Conservation (phyloP, 208 protist species). For the Acanthamoeba sp. region DNA sequence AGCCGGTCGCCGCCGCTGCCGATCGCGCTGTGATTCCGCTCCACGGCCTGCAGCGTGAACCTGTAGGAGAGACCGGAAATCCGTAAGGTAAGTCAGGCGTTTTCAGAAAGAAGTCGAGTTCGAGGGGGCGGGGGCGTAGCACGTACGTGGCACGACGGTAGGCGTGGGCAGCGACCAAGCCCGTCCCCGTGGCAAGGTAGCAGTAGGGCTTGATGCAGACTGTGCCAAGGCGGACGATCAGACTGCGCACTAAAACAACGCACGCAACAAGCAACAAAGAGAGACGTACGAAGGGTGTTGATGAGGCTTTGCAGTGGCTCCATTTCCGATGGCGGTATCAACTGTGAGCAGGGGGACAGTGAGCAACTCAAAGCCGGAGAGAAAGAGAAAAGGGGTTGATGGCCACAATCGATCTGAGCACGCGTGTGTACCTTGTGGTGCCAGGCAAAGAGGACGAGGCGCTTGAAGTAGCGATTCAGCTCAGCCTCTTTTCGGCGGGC, state of each 20-base stretch:
- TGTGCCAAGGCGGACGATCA: not conserved
- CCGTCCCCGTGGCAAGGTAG: slow-evolving; percentile 60
- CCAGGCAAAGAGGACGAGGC: slow-evolving; percentile 91
- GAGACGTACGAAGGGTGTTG: slow-evolving; percentile 43
- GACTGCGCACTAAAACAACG: not conserved
- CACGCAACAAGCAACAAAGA: not conserved
- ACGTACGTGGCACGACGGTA: slow-evolving; percentile 39
- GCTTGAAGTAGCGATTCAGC: slow-evolving; percentile 66
- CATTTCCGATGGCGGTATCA: slow-evolving; percentile 82
- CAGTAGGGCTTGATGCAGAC: slow-evolving; percentile 66
- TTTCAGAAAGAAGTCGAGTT: too few relatives aligned
- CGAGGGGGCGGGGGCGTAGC: not conserved
- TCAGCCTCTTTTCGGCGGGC: slow-evolving; percentile 27
- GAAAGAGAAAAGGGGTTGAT: slow-evolving; percentile 79
- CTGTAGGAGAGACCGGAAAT: too few relatives aligned
- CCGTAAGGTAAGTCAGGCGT: too few relatives aligned
- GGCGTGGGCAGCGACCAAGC: slow-evolving; percentile 66
- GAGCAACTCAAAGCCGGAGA: too few relatives aligned
- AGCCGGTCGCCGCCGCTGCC: slow-evolving; percentile 72
- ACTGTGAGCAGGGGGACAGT: not conserved
- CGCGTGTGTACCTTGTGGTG: slow-evolving; percentile 1
- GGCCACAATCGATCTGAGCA: not conserved
- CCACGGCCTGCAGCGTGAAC: slow-evolving; percentile 67
- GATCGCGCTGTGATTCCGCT: slow-evolving; percentile 47
- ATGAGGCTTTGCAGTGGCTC: slow-evolving; percentile 87